Conservation (phyloP, 148 eudicot species). For the Rheum nobile region DNA sequence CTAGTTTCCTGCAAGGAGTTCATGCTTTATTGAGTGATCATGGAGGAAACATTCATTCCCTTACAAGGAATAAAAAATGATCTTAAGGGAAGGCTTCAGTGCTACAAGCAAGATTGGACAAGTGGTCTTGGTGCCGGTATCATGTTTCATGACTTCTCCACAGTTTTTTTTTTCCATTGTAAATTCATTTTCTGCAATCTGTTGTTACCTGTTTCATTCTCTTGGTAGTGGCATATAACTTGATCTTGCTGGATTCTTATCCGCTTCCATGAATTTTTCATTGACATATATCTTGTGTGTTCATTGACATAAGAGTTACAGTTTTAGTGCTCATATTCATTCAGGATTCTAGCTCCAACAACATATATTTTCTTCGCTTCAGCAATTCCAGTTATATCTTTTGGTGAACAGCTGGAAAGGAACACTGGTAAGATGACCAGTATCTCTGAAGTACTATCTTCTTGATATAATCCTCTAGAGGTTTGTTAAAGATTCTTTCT, state of each 20-base stretch:
- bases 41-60: constrained; percentile 97
- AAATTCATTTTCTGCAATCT: constrained; percentile 1
- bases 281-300: no score
- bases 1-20: constrained; percentile 8
- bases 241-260: background rate
- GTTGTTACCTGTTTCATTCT: no score
- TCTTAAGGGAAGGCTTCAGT: constrained; percentile 66
- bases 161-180: background rate
- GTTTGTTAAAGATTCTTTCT: background rate
- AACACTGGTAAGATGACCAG: constrained; percentile 41
- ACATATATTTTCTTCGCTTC: constrained; percentile 98
- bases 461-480: background rate
- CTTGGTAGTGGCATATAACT: background rate
- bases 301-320: background rate
- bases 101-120: constrained; percentile 97
- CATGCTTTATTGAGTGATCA: constrained; percentile 17
- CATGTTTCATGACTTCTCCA: constrained; percentile 36
- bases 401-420: constrained; percentile 96
- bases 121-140: constrained; percentile 88
- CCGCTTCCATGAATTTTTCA: background rate
- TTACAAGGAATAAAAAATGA: constrained; percentile 93
- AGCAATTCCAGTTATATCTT: constrained; percentile 97
- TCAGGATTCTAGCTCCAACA: constrained; percentile 93
- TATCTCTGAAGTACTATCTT: constrained; percentile 1
- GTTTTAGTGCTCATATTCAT: constrained; percentile 5